Base-by-base conservation (phyloP, 129 eudicot species). In the Flaveria brownii region DNA sequence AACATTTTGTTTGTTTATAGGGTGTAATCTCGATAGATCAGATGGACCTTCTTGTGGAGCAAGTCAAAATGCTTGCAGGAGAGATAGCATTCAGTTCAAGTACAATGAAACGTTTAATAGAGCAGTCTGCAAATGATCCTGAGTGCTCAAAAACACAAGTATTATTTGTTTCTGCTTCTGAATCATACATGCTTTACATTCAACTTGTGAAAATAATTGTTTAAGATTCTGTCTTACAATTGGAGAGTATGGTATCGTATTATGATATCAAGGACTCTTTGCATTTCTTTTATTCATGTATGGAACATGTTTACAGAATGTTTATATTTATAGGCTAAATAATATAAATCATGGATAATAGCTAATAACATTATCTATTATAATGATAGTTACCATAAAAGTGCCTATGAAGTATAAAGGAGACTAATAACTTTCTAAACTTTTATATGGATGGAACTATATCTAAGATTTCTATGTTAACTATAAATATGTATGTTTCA, bases 81-180 rank as follows among this genome's bases (percentile, higher is more conserved):
- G 92, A 87, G 78, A 85, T 87, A 59, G 85, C 92, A 72, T 82
- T 87, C 81, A 84, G 80, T 70, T 79, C 87, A 70, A 87, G 89
- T 81, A 82, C 88, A 46, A 81, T 87, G 82, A 87, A 84, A 69
- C 88, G 89, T 20, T 77, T 87, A 76, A 65, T 79, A 10, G 92
- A 87, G 70, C 92, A 85, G 80, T 82, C 87, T 79, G 85, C 62
- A 50, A 79, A 84, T 72, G 82, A 87, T 82, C 99, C 99, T 0
- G 97, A 91, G 59, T 74, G 86, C 80, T 89, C 90, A 46, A 91
- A 85, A 82, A 47, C 87, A 62, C 97, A 95, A 41, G 90, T 86
- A 80, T 16, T 45, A 22, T 25, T 78, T 71, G 25, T 65, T 59
- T 70, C 60, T 43, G 9, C 52, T 10, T 72, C 75, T 77, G 6